Evolutionary conservation across 2,329 filamentous ascomycete genomes (phyloP), one percentile per base, ranked within the genome.

Genomic region (Triangularia setosa): DNA sequence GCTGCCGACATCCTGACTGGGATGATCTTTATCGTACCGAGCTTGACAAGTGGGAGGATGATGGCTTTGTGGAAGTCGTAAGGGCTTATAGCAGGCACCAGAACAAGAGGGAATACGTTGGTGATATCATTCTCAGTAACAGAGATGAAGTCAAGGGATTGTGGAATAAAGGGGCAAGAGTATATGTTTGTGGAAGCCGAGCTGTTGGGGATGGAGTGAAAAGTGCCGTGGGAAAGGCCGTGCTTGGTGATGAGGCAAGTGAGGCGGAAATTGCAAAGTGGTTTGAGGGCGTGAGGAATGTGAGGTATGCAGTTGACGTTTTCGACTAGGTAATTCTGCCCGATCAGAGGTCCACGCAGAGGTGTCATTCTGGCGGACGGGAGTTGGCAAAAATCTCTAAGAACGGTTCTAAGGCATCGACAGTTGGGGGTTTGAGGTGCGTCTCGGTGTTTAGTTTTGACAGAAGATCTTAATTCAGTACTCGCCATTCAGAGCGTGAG

Each of bases 1-100:
- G 88, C 4, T 90, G 87, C 72, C 83, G 84, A 14, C 72, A 78
- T 4, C 81, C 83, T 0, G 79, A 78, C 0, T 73, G 77, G 12
- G 88, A 91, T 68, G 80, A 86, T 48, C 71, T 91, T 0, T 91
- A 91, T 75, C 75, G 79, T 0, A 81, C 83, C 0, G 83, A 87
- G 67, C 74, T 90, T 3, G 79, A 81, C 14, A 73, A 72, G 6
- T 92, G 90, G 90, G 81, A 87, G 70, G 67, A 72, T 0, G 72
- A 79, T 0, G 89, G 89, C 2, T 87, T 83, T 0, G 87, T 92
- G 0, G 79, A 82, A 1, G 80, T 92, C 0, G 79, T 81, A 0
- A 81, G 85, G 67, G 87, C 89, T 0, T 92, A 83, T 72, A 87
- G 84, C 58, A 80, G 75, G 2, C 53, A 16, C 14, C 73, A 69